A percentile compares a stretch with the other conserved stretches of the same genome.
These are phyloP conservation scores for Exophiala bonariae DNA, from an alignment of 2,329 filamentous ascomycete species.

Conservation along the genomic window DNA sequence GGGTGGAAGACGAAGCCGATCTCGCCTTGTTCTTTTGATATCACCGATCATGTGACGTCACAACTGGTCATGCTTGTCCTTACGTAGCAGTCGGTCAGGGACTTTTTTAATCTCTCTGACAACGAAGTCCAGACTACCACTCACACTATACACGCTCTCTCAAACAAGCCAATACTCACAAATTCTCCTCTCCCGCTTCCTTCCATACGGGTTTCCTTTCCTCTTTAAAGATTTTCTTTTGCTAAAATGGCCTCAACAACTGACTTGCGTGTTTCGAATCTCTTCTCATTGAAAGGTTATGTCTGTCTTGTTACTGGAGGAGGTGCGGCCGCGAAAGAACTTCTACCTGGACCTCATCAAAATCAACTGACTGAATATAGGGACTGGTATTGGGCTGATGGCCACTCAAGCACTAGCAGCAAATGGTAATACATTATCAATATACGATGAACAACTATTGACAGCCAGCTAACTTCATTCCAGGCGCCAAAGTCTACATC, in stretches of 20 bases:
- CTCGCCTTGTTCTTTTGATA: too few species aligned
- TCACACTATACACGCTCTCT: too few species aligned
- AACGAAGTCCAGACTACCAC: too few species aligned
- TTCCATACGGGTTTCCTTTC: too few species aligned
- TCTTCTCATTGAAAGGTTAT: constrained; percentile 32
- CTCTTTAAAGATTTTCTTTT: too few species aligned
- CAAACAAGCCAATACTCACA: too few species aligned
- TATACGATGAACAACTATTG: not conserved
- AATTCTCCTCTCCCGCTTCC: too few species aligned
- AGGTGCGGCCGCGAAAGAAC: constrained; percentile 11
- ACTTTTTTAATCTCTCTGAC: too few species aligned
- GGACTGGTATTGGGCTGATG: constrained; percentile 34
- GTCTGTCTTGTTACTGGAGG: constrained; percentile 35
- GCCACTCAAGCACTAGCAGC: constrained; percentile 31
- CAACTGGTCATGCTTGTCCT: constrained; percentile 6
- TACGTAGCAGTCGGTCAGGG: too few species aligned
- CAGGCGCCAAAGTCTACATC: constrained; percentile 35
- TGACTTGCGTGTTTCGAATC: constrained; percentile 29
- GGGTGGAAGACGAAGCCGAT: too few species aligned
- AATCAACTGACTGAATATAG: not conserved
- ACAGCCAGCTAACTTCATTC: not conserved
- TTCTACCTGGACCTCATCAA: not conserved
- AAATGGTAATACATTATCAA: constrained; percentile 27
- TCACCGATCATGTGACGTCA: constrained; percentile 1
- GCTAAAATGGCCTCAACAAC: constrained; percentile 29